Conservation (phyloP, 805 yeast genomes). For the Candida bentonensis region DNA sequence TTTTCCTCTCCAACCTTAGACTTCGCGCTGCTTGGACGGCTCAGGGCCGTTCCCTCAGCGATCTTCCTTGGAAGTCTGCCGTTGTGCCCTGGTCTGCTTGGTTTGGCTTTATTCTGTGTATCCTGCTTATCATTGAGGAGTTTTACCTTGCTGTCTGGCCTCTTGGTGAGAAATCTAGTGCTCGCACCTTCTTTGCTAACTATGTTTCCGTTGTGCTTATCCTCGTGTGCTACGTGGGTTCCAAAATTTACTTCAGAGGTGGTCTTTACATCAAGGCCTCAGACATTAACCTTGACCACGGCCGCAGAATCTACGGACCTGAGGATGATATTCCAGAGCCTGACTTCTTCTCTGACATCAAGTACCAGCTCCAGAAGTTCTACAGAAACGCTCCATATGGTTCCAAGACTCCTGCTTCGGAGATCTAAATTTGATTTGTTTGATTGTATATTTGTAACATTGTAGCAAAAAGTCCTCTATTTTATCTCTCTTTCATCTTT, state of each 20-base stretch:
- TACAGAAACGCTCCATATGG: neutral
- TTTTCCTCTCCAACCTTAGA: constrained; percentile 40
- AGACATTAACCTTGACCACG: neutral
- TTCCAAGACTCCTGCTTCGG: neutral
- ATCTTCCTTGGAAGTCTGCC: constrained; percentile 36
- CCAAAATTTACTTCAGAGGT: constrained; percentile 23
- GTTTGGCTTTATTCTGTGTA: constrained; percentile 37
- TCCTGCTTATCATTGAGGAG: constrained; percentile 44
- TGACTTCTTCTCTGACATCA: neutral
- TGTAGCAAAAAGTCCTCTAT: neutral
- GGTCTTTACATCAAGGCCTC: constrained; percentile 1
- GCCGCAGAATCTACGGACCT: neutral
- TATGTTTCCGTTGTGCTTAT: constrained; percentile 24
- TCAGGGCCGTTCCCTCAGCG: constrained; percentile 29
- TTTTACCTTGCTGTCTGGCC: constrained; percentile 61
- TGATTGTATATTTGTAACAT: neutral
- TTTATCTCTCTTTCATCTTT: too few relatives aligned
- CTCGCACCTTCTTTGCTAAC: constrained; percentile 26
- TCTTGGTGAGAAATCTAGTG: constrained; percentile 19
- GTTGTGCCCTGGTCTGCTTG: constrained; percentile 29
- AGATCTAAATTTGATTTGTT: too few relatives aligned
- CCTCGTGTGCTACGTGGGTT: constrained; percentile 26
- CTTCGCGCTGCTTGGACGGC: constrained; percentile 35
- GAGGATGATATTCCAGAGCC: constrained; percentile 1
- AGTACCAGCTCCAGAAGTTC: neutral